Base-by-base conservation (phyloP, 495 filamentous ascomycete genomes). In the Penicillium macrosclerotiorum region DNA sequence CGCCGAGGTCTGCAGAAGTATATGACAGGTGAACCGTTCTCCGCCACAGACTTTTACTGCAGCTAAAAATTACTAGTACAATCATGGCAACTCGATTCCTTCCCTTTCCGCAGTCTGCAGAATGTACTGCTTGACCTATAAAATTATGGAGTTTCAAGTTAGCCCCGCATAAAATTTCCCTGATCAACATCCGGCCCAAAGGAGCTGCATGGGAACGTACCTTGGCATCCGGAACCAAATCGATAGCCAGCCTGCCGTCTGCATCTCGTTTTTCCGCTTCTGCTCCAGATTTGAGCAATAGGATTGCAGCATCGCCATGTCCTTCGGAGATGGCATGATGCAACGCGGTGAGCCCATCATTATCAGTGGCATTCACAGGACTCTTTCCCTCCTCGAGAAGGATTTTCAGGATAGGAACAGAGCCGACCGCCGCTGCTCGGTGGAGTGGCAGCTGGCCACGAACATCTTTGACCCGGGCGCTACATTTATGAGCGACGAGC, bases 301-400 rank as follows among this genome's bases (percentile, higher is more conserved):
- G 72, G 17, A 96, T 69, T 0, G 92, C 93, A 1, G 90, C 81
- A 66, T 96, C 89, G 1, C 91, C 93, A 63, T 96, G 91, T 0
- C 93, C 93, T 64, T 98, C 93, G 0, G 89, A 86, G 47, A 96
- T 78, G 2, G 87, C 93, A 70, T 99, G 94, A 66, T 99, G 93
- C 59, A 99, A 68, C 11, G 91, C 82, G 25, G 94, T 97, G 45
- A 86, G 75, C 1, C 92, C 91, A 42, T 87, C 80, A 8, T 72
- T 70, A 70, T 99, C 93, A n/a, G 83, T 85, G 12, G 90, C 84
- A 61, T 96, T 91, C 6, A 97, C 57, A 1, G 94, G 90, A 48
- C 87, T 92, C 42, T 80, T 80, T 12, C 74, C 72, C 47, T 88
- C 75, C 51, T 89, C 82, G 8, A 99, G 66, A 20, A 98, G 69